Evolutionary conservation across 495 filamentous ascomycete genomes (phyloP), one percentile per base, ranked within the genome.

Genomic region (Lepraria neglecta): DNA sequence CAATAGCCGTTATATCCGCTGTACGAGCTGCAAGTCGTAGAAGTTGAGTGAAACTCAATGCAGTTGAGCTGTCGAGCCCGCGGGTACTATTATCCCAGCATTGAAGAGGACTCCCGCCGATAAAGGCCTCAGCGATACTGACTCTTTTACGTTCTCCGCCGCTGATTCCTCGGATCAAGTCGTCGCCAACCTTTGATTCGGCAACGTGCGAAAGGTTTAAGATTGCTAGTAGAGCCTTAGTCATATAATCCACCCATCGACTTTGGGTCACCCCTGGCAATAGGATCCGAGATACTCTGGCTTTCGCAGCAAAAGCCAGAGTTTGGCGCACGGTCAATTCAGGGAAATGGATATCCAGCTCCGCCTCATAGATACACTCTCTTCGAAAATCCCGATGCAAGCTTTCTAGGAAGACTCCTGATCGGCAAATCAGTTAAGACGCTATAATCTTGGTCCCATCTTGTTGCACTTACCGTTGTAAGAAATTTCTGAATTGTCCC

Each of bases 61-160:
- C 89, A 28, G 87, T 92, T 60, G 87, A 84, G 59, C 82, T 87
- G 68, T 95, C 90, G 28, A 95, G 71, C 63, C 89, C 90, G 71
- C 90, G 78, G 7, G 90, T 92, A 62, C 83, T 88, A 72, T 89
- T 89, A 66, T 94, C 90, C 90, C 90, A 95, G 75, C 88, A 91
- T 67, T 89, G 87, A 15, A 95, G 71, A 0, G 86, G 84, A 27
- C 81, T 81, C 10, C 79, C 78, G 45, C 83, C 85, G 24, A 91
- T 74, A 6, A 80, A 79, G 24, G 75, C 77, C 65, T 94, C 90
- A 5, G 88, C 85, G 65, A 94, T 92, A 72, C 84, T 89, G 52
- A 91, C 87, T 63, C 90, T 83, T 75, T 92, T 92, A 11, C 90
- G 72, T 71, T 95, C 90, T 60, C 90, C 90, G 58, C 90, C 90